Base-by-base conservation (phyloP, 495 filamentous ascomycete genomes). In the Podospora appendiculata region DNA sequence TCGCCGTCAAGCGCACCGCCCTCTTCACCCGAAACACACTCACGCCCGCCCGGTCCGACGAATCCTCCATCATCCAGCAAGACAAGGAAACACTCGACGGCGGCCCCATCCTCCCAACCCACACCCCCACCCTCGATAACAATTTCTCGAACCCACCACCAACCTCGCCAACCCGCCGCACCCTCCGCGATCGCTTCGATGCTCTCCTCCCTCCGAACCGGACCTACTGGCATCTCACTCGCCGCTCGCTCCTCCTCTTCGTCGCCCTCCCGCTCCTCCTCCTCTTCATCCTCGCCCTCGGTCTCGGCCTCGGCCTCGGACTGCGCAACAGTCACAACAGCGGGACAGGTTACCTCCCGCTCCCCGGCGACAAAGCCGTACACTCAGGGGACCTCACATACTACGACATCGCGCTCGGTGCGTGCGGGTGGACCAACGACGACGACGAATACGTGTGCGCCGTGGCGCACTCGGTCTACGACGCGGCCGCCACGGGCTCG, bases 331-430 rank as follows among this genome's bases (percentile, higher is more conserved):
- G 36, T 13, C 9, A 38, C 36, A 38, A 10, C 2, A 55, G 51
- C 41, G 33, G 39, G 17, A 35, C 35, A 38, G 9, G 10, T 13
- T 70, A 79, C 57, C 70, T 85, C 35, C 78, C 83, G 1, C 78
- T 86, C 4, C 81, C 83, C 1, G 32, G 14, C 8, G 65, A 58
- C 0, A 58, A 68, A 8, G 19, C 4, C 4, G 64, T 67, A 4
- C 81, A 83, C 61, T 76, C 70, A 14, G 88, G 86, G 44, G 82
- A 89, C 47, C 60, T 89, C 36, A 90, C 86, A 0, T 90, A 84
- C 70, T 90, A 87, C 60, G 69, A 65, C 17, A 78, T 86, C 7
- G 84, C 67, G 0, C 72, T 90, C 1, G 88, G 88, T 16, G 79
- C 86, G 1, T 93, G 88, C 58, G 88, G 88, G 2, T 70, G 77